These are phyloP conservation scores for Talaromyces sp. DNA, from an alignment of 2,329 filamentous ascomycete species.

Conservation along the genomic window DNA sequence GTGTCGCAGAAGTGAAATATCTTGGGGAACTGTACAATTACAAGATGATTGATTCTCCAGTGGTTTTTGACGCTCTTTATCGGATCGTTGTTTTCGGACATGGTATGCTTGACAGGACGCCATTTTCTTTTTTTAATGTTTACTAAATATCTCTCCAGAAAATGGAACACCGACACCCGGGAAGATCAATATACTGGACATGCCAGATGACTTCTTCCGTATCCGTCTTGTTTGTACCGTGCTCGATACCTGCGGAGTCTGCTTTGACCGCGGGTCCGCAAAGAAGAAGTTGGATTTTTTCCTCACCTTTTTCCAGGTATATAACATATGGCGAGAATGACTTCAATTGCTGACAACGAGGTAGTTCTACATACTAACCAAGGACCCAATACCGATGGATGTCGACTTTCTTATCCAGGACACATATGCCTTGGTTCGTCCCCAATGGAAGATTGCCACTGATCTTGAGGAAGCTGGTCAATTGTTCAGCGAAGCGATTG, in stretches of 20 bases:
- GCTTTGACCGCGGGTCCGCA: conserved; percentile 86
- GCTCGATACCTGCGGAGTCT: conserved; percentile 91
- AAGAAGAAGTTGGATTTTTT: conserved; percentile 99
- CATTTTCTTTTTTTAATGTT: not conserved
- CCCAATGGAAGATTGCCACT: conserved; percentile 84
- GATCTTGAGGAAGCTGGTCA: conserved; percentile 78
- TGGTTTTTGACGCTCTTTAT: conserved; percentile 94
- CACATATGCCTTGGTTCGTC: conserved; percentile 76
- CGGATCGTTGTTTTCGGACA: conserved; percentile 92
- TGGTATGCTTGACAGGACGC: conserved; percentile 41
- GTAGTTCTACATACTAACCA: conserved; percentile 90
- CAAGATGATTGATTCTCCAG: conserved; percentile 88
- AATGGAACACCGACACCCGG: conserved; percentile 77
- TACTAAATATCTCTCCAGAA: conserved; percentile 36
- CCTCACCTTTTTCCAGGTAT: conserved; percentile 83
- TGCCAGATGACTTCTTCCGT: conserved; percentile 92
- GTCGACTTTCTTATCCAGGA: conserved; percentile 96
- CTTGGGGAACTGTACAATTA: conserved; percentile 97
- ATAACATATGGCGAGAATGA: conserved; percentile 8
- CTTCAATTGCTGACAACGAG: conserved; percentile 15
- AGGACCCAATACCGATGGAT: conserved; percentile 88
- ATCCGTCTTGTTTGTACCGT: conserved; percentile 85
- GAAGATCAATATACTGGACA: conserved; percentile 70
- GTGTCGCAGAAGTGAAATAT: conserved; percentile 94
- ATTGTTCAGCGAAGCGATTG: conserved; percentile 80